Base-by-base conservation (phyloP, 23 red algal species). In the Gracilaria caudata region DNA sequence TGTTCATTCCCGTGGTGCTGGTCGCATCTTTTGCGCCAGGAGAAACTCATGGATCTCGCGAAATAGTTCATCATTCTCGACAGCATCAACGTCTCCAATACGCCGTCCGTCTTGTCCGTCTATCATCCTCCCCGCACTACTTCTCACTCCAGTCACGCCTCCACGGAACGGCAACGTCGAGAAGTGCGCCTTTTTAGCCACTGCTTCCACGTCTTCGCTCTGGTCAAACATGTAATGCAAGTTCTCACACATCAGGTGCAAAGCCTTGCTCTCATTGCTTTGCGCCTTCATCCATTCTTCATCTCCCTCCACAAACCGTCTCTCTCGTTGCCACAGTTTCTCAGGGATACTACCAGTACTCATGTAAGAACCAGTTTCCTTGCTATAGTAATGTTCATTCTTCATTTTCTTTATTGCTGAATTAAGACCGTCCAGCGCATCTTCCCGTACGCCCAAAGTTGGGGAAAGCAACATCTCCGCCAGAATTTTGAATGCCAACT, bases 401-500 rank as follows among this genome's bases (percentile, higher is more conserved):
- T 60, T 72, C 29, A 28, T 49, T 16, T 47, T 59, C 51, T 75
- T 59, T 51, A 89, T 58, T n/a, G 85, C 85, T 12, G 28, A 39
- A 65, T 47, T 60, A 49, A 89, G 35, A 23, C 29, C 68, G 9
- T 68, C 85, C 54, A 89, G 45, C 24, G 55, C 55, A 36, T 40
- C 34, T 28, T 45, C 51, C 46, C 61, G 45, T 7, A 89, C 60
- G 3, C 85, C 85, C 36, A 66, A 3, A 38, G 72, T 72, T 10
- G 85, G 85, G 2, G 85, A 89, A 35, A 89, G 61, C 4, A 89
- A 32, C 33, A 89, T 77, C 45, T 89, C 85, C 54, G 39, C 68
- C 85, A 89, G 65, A 5, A 89, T 64, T 33, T 89, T 89, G 60
- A 74, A 89, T 3, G 85, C 85, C 32, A 89, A 68, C 25, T 79